Base-by-base conservation (phyloP, 208 protist genomes). In the Strigomonas galati region DNA sequence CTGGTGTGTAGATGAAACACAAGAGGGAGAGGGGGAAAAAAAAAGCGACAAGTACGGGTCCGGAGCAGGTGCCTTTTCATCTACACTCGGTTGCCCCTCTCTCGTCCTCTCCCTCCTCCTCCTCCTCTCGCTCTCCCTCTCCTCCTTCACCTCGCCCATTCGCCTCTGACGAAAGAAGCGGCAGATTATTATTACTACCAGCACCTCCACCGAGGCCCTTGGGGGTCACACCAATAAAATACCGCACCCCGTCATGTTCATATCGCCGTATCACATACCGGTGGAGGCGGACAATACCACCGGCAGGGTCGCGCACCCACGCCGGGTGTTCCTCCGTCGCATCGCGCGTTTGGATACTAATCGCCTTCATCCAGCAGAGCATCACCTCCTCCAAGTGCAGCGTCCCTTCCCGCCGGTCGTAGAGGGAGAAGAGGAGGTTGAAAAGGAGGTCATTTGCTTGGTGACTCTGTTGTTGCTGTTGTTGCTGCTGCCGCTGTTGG, bases 331-430 rank as follows among this genome's bases (percentile, higher is more conserved):
- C 61, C 71, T 88, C 85, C 10, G 54, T 57, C 19, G 68, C 72
- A 59, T 92, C 81, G 10, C 82, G 76, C 0, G 76, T 85, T 43
- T 73, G 67, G 43, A 82, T 76, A 0, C 64, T 72, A 5, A 87
- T 75, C 35, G 59, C 65, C 54, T 87, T 86, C 3, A 89, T 81
- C 82, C 85, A 92, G 24, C 76, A 69, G n/a, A 92, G 72, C 30
- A 92, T 69, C 31, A 92, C 78, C 67, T 92, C 82, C 65, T 92
- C 85, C 17, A 87, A 52, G 62, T 92, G 79, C 49, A 86, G 74
- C 54, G 80, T 86, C 31, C 80, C 80, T 48, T 81, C 74, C 30
- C 79, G 72, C 0, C 76, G 76, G 49, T 81, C 76, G 32, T 74
- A 67, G 26, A 65, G 65, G 1, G 63, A 46, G 48, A 75, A 74